Evolutionary conservation across 1,284 basidiomycete genomes (phyloP), one percentile per base, ranked within the genome.

Genomic region (Ustilago curta): DNA sequence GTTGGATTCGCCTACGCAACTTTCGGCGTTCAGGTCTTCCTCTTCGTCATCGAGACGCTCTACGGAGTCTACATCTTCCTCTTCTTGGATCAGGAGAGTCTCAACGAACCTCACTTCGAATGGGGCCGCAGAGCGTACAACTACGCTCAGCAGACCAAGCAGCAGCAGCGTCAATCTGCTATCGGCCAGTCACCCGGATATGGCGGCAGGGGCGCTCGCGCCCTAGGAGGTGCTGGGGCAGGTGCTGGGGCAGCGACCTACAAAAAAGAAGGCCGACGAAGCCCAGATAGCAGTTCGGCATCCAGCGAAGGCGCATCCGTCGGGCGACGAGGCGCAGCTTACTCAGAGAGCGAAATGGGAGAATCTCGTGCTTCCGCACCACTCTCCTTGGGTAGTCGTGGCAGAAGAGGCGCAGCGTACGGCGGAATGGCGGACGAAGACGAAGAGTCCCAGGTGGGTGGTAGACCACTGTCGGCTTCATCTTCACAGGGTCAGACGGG

Each of bases 51-150:
- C 57, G 82, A 83, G 59, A 18, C 64, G 11, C 42, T 79, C 5
- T 73, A 82, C 48, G 77, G 71, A 11, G 39, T 76, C 23, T 86
- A 86, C 77, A 83, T 81, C 60, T 84, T 86, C 62, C 76, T 86
- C 14, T 82, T 81, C 59, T 68, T 85, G 45, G 85, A 86, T 45
- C 85, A 86, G 62, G 85, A 86, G 90, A 92, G 62, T 5, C 52
- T 84, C 92, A 82, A 79, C 62, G 83, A 84, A 61, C 78, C 80
- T 6, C 78, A 81, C 64, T 84, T 80, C 47, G 74, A 80, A 23
- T 84, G 83, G 83, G 83, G 83, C 25, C 50, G 79, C 1, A 56
- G 83, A 16, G 83, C 82, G 9, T 84, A 81, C 72, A 76, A 84
- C 69, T 81, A 78, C 58, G 67, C 70, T 40, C 71, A 74, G 61